Evolutionary conservation across 352 stramenopile genomes (phyloP), one percentile per base, ranked within the genome.

Genomic region (Pythium rhizo-oryzae): DNA sequence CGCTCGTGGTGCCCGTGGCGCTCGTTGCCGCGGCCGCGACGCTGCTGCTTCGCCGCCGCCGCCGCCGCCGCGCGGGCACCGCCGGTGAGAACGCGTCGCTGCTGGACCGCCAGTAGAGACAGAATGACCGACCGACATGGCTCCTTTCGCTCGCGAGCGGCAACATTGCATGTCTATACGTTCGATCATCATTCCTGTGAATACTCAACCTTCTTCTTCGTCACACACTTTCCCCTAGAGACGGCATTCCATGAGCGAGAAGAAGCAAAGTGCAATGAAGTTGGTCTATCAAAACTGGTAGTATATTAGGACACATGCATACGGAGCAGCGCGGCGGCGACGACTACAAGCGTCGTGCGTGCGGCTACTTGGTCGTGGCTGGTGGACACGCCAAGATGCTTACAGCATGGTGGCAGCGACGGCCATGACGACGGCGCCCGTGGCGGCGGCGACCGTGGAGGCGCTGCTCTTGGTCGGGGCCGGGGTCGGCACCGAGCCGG

Each of bases 351-450:
- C 18, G 30, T 13, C 37, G 28, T 8, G 43, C 23, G 43, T 41
- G 41, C 18, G 33, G n/a, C 25, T 19, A 25, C 24, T 24, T 5
- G 5, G 2, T 6, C 2, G 15, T 50, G n/a, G 37, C 18, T 23
- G 33, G 7, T 28, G 7, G 28, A 18, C 28, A 37, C 51, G 25
- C 51, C 24, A 25, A 24, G 21, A 11, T 13, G 49, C 47, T 64
- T 64, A 70, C 24, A 70, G 46, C 35, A 64, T 59, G 41, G 46
- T 30, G 46, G 63, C 63, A 24, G 50, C 56, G 16, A 64, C 50
- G 37, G 55, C 63, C 18, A 65, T 52, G 18, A 60, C 55, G 5
- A 70, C 55, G 11, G 55, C 63, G 23, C 63, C 35, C 23, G 63
- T 59, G 23, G 63, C 55, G 33, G 63, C 63, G 19, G 54, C 63